These are phyloP conservation scores for Leptographium radiaticola DNA, from an alignment of 2,329 filamentous ascomycete species.

Conservation along the genomic window DNA sequence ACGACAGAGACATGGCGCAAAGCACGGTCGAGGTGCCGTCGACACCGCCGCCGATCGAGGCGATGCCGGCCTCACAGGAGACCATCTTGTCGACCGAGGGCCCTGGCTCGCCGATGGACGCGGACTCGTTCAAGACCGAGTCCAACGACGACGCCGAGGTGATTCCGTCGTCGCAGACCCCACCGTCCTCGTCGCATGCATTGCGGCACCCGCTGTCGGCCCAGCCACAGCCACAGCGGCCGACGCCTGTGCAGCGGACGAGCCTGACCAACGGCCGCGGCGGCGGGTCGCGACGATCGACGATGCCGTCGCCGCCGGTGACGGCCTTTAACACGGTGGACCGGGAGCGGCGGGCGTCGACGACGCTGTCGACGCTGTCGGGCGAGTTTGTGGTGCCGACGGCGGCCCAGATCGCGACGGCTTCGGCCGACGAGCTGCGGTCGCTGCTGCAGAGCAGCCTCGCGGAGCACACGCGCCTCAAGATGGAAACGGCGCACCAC, in stretches of 20 bases:
- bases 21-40: slow-evolving; percentile 19
- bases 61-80: slow-evolving; percentile 30
- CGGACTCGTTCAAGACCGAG: slow-evolving; percentile 26
- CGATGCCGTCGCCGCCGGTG: slow-evolving; percentile 40
- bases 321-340: slow-evolving; percentile 24
- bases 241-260: background rate
- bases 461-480: slow-evolving; percentile 45
- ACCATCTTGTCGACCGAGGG: slow-evolving; percentile 46
- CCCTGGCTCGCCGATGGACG: slow-evolving; percentile 38
- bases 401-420: slow-evolving; percentile 35
- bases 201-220: slow-evolving; percentile 4
- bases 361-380: slow-evolving; percentile 7
- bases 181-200: slow-evolving; percentile 41
- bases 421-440: slow-evolving; percentile 41
- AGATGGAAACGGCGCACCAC: slow-evolving; percentile 79
- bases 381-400: slow-evolving; percentile 34
- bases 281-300: slow-evolving; percentile 29
- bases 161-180: slow-evolving; percentile 45
- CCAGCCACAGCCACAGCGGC: background rate
- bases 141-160: slow-evolving; percentile 25
- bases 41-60: slow-evolving; percentile 19
- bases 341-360: slow-evolving; percentile 12
- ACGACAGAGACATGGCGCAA: slow-evolving; percentile 3
- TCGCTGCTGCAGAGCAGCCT: slow-evolving; percentile 41
- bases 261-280: slow-evolving; percentile 13